These are phyloP conservation scores for Lactarius evosmus DNA, from an alignment of 768 basidiomycete genomes.

Conservation along the genomic window DNA sequence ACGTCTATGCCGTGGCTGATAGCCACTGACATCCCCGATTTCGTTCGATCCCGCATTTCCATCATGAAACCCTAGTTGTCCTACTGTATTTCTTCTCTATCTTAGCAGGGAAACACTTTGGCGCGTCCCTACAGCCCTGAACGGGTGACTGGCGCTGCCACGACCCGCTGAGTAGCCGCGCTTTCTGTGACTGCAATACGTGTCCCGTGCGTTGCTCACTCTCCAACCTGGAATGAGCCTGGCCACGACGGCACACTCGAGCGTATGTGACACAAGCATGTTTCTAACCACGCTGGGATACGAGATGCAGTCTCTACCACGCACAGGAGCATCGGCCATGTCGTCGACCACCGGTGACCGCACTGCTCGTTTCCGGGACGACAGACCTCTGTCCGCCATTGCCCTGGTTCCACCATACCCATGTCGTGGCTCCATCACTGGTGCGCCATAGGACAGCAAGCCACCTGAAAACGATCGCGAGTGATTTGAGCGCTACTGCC, in stretches of 20 bases:
- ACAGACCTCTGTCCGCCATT: neutral
- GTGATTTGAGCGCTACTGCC: too few relatives aligned
- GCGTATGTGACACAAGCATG: neutral
- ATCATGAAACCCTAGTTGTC: neutral
- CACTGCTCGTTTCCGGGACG: neutral
- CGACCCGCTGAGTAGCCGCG: neutral
- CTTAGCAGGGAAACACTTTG: neutral
- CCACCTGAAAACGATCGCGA: neutral
- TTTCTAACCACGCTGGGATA: neutral
- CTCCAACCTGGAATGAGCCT: neutral
- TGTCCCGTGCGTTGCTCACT: neutral
- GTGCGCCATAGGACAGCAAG: neutral
- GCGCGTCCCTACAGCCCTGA: neutral
- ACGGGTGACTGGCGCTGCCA: neutral
- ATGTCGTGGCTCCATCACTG: neutral
- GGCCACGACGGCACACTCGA: neutral
- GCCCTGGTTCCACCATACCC: neutral
- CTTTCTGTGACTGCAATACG: neutral
- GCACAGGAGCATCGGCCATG: neutral
- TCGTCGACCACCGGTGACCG: neutral
- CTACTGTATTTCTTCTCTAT: neutral
- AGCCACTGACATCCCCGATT: neutral
- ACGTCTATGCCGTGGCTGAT: neutral
- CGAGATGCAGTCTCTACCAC: neutral
- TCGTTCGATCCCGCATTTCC: neutral